Evolutionary conservation across 805 yeast species (phyloP), one percentile per base, ranked within the genome.

Genomic region (Kazachstania viticola): DNA sequence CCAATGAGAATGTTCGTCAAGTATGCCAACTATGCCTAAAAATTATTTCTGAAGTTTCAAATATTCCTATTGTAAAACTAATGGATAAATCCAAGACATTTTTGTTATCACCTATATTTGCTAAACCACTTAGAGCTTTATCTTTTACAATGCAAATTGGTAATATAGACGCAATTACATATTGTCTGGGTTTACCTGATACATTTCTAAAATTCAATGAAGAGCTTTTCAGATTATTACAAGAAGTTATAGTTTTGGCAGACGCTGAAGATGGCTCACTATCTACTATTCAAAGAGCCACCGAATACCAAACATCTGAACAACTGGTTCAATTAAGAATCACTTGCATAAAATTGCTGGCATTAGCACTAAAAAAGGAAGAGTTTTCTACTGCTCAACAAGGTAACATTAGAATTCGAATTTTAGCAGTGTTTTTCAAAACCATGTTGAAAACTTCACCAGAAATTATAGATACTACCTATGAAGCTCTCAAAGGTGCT

Each of bases 141-240:
- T 98, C 99, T 0, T 91, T 93, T 61, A 91, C 95, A 4, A 91
- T 88, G 95, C 98, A 93, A 59, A 91, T 91, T 35, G 98, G 98
- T 23, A 87, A 91, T 53, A 87, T 91, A 39, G 97, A 91, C 56
- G 97, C 97, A 1, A 82, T 91, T n/a, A 77, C 94, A 0, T 93
- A 77, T 55, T 88, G 96, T 49, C 61, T 91, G 36, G 74, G 79
- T 1, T 63, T 88, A 30, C 91, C 83, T 9, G 71, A 79, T 40
- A 69, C 95, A 0, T 85, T 88, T 44, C 61, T 88, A 41, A 77
- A 78, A 8, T 88, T 84, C 51, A 82, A 81, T 43, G 97, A 91
- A 34, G 97, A 93, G 49, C 60, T 91, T 37, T 80, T 78, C 37
- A 63, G 99, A 32, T 62, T 93, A 34, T 60, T 91, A 8, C 71